Evolutionary conservation across 805 yeast genomes (phyloP).

Genomic region (Suhomyces xylopsoci): DNA sequence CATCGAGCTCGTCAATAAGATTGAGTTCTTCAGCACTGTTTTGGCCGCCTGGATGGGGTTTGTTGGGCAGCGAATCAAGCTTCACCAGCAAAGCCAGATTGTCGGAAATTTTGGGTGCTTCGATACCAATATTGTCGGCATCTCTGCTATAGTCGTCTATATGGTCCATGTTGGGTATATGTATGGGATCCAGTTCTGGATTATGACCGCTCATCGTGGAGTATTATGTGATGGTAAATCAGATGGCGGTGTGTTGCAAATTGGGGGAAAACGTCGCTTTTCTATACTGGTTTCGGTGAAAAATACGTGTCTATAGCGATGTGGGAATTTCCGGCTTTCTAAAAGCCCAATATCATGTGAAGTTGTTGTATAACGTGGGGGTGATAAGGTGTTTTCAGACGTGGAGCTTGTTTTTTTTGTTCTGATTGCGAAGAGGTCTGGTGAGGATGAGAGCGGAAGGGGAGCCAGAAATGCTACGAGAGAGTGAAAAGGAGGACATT

Average conservation of each 20-base stretch:
- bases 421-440: neutral
- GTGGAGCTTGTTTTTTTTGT: neutral
- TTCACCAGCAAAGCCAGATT: neutral
- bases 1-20: conserved; percentile 5
- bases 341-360: neutral
- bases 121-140: neutral
- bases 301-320: neutral
- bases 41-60: neutral
- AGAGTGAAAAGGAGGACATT: neutral
- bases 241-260: neutral
- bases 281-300: neutral
- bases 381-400: neutral
- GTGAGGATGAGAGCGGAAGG: neutral
- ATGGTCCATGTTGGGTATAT: neutral
- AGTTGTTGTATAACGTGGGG: neutral
- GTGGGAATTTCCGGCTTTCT: neutral
- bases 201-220: conserved; percentile 1
- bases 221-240: neutral
- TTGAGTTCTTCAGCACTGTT: neutral
- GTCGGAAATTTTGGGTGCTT: neutral
- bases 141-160: neutral
- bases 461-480: neutral
- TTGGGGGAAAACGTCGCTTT: neutral
- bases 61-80: neutral
- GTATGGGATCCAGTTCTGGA: conserved; percentile 1